Evolutionary conservation across 805 yeast genomes (phyloP), one percentile per base, ranked within the genome.

Genomic region (Kodamaea lidongshanica): DNA sequence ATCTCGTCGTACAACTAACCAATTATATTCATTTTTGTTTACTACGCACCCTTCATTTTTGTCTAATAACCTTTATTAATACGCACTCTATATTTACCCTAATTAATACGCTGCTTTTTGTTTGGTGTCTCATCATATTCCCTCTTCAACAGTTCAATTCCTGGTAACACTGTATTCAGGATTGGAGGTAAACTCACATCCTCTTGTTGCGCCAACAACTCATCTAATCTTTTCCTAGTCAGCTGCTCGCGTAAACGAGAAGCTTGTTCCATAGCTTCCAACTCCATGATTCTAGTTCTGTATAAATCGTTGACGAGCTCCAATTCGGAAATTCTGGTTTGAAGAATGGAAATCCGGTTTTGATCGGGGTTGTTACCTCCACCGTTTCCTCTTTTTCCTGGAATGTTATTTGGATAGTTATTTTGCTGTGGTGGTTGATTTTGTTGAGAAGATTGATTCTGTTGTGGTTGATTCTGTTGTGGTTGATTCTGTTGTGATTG

Each of bases 271-370:
- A 67, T 61, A 12, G 75, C 76, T 57, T 89, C 96, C 40, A 89
- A 65, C 50, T 89, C 95, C 52, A 72, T 65, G 25, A 89, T 84
- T 42, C 94, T 73, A 5, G 89, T 74, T 44, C 84, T 74, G 61
- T 86, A 84, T 35, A 89, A 61, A 50, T 88, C 96, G 46, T 87
- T 88, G 23, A 89, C 95, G 24, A 88, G 65, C 52, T 89, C 97
- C 38, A 89, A 68, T 52, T 89, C 97, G 8, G 82, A 74, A 13
- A 88, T 84, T 35, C 94, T 67, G 0, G 95, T 84, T 40, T 75
- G 74, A 39, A 88, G 58, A 15, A 56, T 45, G 15, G 65, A 59
- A n/a, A n/a, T n/a, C n/a, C n/a, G n/a, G 14, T 33, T 22, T 7
- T 24, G 22, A 12, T 27, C 25, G 29, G 34, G 13, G 19, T 32